Percentiles rank a stretch among this genome's conserved stretches.
Evolutionary conservation across 352 stramenopile genomes (phyloP).

Genomic region (Pelagophyceae sp.): DNA sequence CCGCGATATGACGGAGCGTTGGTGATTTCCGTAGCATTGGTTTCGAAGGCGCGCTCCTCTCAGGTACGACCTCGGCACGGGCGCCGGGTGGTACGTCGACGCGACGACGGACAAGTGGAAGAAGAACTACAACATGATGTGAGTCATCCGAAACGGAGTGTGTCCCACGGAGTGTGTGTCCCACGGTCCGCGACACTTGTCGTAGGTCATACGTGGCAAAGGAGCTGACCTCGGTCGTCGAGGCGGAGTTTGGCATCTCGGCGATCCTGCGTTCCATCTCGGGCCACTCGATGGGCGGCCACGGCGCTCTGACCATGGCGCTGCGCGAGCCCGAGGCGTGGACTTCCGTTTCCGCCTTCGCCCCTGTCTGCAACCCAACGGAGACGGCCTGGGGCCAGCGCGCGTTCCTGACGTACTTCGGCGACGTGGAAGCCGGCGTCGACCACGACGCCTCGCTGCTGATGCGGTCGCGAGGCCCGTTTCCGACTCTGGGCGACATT

Average conservation of each 20-base stretch:
- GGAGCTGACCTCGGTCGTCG: constrained; percentile 80
- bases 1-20: no score
- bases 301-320: constrained; percentile 87
- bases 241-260: constrained; percentile 68
- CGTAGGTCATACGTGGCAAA: constrained; percentile 87
- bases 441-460: constrained; percentile 81
- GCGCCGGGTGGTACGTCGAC: constrained; percentile 94
- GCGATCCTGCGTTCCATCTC: constrained; percentile 64
- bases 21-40: no score
- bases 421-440: constrained; percentile 58
- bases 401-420: constrained; percentile 91
- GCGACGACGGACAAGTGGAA: constrained; percentile 80
- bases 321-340: constrained; percentile 69
- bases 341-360: constrained; percentile 85
- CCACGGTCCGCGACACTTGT: no score
- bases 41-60: no score
- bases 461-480: constrained; percentile 56
- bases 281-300: constrained; percentile 93
- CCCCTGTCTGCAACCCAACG: constrained; percentile 88
- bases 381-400: constrained; percentile 93
- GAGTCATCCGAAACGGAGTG: no score
- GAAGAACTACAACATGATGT: constrained; percentile 95
- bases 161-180: no score
- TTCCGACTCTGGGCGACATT: constrained; percentile 37
- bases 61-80: constrained; percentile 89